A percentile compares a stretch with the other conserved stretches of the same genome.
These are phyloP conservation scores for Hypoxylon rubiginosum DNA, from an alignment of 2,329 filamentous ascomycete species.

Conservation along the genomic window DNA sequence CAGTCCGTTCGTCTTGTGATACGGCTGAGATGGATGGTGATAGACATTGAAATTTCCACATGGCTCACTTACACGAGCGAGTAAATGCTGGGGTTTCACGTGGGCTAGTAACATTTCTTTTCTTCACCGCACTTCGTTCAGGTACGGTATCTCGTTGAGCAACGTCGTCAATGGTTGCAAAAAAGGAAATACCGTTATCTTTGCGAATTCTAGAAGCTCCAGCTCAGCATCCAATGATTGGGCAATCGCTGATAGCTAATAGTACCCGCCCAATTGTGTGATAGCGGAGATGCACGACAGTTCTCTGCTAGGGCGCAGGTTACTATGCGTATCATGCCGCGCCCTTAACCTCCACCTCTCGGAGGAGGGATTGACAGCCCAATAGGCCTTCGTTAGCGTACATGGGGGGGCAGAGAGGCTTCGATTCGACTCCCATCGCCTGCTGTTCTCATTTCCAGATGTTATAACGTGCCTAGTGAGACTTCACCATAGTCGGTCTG, in stretches of 20 bases:
- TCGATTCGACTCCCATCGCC: not conserved
- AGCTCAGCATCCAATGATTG: slow-evolving; percentile 8
- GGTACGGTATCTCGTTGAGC: not conserved
- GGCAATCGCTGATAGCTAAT: slow-evolving; percentile 26
- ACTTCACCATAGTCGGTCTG: not conserved
- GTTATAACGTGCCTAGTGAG: not conserved
- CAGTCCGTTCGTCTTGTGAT: not conserved
- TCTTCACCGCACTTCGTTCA: not conserved
- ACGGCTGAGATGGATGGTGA: not conserved
- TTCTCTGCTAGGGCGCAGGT: not conserved
- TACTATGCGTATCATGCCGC: not conserved
- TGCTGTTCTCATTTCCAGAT: not conserved
- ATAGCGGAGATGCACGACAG: slow-evolving; percentile 23
- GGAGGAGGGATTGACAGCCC: slow-evolving; percentile 1
- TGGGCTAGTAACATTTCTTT: not conserved
- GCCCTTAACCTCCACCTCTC: slow-evolving; percentile 18
- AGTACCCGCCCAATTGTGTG: slow-evolving; percentile 24
- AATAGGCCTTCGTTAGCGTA: not conserved
- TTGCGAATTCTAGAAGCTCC: not conserved
- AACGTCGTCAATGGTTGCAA: not conserved
- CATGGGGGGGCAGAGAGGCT: not conserved
- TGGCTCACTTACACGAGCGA: not conserved
- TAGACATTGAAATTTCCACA: not conserved
- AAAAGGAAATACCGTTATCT: not conserved
- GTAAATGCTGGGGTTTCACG: not conserved